Base-by-base conservation (phyloP, 257 asterid species). In the Solanum virginianum region DNA sequence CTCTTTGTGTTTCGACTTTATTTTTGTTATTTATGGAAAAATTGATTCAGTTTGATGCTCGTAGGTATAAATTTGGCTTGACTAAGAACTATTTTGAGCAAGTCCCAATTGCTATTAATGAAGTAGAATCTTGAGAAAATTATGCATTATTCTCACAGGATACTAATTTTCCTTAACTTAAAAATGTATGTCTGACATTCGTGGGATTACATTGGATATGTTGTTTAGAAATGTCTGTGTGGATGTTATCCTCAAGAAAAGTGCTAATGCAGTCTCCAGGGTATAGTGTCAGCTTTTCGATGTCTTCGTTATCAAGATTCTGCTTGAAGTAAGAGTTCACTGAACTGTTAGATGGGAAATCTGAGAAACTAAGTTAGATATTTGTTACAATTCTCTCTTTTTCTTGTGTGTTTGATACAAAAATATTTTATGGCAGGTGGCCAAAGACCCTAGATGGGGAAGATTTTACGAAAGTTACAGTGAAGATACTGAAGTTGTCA, bases 381-480 rank as follows among this genome's bases (percentile, higher is more conserved):
- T 70, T 36, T 69, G 22, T 69, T 36, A 36, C 14, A 22, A 10
- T 62, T 36, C 36, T 60, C 68, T 56, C 65, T 57, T 57, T 62
- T 36, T 62, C 69, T 22, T n/a, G 17, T 24, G 10, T 22, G 41
- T 63, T 63, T 4, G 41, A 2, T 26, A 24, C 41, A 26, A 24
- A 63, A 13, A 22, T 63, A 63, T 24, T 63, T 16, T 45, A 54
- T 86, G 89, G 70, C 88, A 96, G 99, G 97, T 96, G 39, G 89
- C 91, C 79, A 94, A 92, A 88, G 99, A 96, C 79, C 98, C 99
- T 55, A 93, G 99, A 91, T 96, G 99, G 99, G 99, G 99, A 90
- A 92, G 99, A 90, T 87, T 89, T 90, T 96, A 95, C 49, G 98
- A 96, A 86, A 94, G 98, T 85, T 95, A 94, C 80, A 90, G 99